Base-by-base conservation (phyloP, 768 basidiomycete genomes). In the Ramaria sp. region DNA sequence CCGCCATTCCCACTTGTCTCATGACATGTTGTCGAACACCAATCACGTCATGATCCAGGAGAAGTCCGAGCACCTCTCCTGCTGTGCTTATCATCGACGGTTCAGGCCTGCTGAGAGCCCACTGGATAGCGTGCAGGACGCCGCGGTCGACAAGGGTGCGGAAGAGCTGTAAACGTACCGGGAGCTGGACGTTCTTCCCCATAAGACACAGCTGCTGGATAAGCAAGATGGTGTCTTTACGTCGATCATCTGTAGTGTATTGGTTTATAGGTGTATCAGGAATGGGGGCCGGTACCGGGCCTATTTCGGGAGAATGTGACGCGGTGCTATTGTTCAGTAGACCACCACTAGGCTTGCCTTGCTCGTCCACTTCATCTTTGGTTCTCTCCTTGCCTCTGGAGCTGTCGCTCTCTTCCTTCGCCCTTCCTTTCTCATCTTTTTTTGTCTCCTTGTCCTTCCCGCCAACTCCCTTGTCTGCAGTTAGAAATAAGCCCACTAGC, bases 181-280 rank as follows among this genome's bases (percentile, higher is more conserved):
- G 84, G 16, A 96, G 75, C 65, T 97, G 95, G 8, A 97, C 85
- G 64, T 92, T 93, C 76, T 98, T 99, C 56, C 89, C 93, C 88
- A 99, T 94, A 55, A 84, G 76, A 63, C 89, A 88, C 8, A 97
- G 78, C 60, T 97, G 92, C 62, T 96, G 92, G 44, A 99, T 74
- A 58, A 99, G 83, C 42, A 85, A 69, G 45, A 98, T 78, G 25
- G 93, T 86, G 61, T 94, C 87, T 32, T 80, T 78, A 58, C 83
- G 79, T 34, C 79, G 74, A 28, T 64, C 67, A 50, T 79, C 67
- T 67, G 54, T 45, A 55, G 12, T 45, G 8, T 45, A 52, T 57
- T n/a, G 65, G 63, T 24, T 15, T 20, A 18, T 22, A 25, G 58
- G 30, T 9, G 32, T 13, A 34, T 9, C 32, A 34, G 32, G 32